Base-by-base conservation (phyloP, 805 yeast genomes). In the Starmerella apicola region DNA sequence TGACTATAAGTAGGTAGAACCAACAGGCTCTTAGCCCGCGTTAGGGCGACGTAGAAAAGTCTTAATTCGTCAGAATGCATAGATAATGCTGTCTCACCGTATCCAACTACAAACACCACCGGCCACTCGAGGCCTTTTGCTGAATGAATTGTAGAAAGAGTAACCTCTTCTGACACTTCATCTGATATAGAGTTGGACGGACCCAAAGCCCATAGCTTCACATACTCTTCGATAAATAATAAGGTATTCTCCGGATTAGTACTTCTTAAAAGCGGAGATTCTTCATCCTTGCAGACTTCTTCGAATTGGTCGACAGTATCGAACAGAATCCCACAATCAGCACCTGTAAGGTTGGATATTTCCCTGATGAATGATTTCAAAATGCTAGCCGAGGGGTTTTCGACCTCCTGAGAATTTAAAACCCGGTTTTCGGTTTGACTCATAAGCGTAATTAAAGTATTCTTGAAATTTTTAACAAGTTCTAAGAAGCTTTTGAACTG, bases 91-190 rank as follows among this genome's bases (percentile, higher is more conserved):
- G 29, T 41, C 9, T 42, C 47, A 17, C 36, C 32, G 3, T 29
- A 38, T 24, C 82, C 79, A 0, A 93, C 84, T 10, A 83, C 71
- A 54, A 83, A 82, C 0, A 88, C 96, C 12, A 82, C 73, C 0
- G 94, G 88, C 96, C 97, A 88, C 56, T 88, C 98, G 2, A 86
- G 64, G 1, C 98, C 98, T 56, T 88, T 88, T 1, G 96, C 76
- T 0, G 85, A 83, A 56, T 88, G 98, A 10, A 88, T 79, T 0
- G 97, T 91, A 0, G 94, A 79, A 0, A 88, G 60, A 0, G 70
- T 60, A 1, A 74, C 67, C n/a, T 50, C 51, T 1, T 44, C 39
- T 1, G 9, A 25, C 3, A 37, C 39, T 3, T 40, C 32, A 8
- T 20, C 33, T 3, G 37, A 26, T 4, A 18, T 34, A 15, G 22